These are phyloP conservation scores for Oryza longistaminata DNA, from an alignment of 176 grass and related monocot species.

Conservation along the genomic window DNA sequence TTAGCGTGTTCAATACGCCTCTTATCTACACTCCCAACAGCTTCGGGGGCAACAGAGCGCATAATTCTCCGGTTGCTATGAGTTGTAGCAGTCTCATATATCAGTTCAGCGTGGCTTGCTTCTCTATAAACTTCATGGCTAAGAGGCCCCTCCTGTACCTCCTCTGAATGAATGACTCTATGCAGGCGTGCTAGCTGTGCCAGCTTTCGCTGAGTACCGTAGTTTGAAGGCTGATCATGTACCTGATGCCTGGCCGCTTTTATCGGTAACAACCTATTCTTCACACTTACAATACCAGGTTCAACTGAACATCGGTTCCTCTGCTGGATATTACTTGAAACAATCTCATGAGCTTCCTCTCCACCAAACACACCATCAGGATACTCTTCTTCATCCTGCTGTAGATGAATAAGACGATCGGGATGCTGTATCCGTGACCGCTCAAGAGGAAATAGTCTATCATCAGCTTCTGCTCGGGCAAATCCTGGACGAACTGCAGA, in stretches of 20 bases:
- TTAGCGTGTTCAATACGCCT: background rate
- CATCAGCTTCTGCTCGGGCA: background rate
- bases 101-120: too few species aligned
- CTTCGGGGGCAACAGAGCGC: too few species aligned
- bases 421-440: conserved; percentile 3
- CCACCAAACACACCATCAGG: background rate
- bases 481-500: background rate
- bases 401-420: background rate
- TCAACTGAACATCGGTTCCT: background rate
- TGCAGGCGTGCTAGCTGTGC: background rate
- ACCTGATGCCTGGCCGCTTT: conserved; percentile 3
- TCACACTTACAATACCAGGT: background rate
- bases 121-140: too few species aligned
- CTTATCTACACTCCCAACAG: too few species aligned
- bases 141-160: background rate
- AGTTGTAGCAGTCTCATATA: too few species aligned
- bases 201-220: background rate
- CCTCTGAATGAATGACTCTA: background rate
- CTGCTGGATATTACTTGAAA: conserved; percentile 1
- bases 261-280: background rate
- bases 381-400: background rate
- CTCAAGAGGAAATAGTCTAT: background rate
- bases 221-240: background rate
- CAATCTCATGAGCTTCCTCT: background rate
- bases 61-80: too few species aligned